phyloP scores from a whole-genome alignment of 1,284 basidiomycete species.

The Sparassis latifolia region DNA sequence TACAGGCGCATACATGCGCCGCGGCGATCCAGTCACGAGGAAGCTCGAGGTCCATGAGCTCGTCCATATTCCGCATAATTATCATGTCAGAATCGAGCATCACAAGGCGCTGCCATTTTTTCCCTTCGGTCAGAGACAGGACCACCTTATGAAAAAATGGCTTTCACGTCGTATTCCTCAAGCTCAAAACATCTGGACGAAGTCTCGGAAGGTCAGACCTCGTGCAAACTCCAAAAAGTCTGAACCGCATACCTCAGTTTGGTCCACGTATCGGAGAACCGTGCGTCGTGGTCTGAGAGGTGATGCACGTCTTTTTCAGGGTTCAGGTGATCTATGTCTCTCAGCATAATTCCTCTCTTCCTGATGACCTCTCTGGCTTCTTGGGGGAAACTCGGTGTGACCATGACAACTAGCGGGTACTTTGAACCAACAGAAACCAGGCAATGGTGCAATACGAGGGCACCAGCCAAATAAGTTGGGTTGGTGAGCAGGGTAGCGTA shows the following conservation, averaged over 20 bases:
- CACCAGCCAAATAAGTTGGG: slow-evolving; percentile 64
- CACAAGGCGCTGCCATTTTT: slow-evolving; percentile 57
- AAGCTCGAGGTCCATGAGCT: slow-evolving; percentile 72
- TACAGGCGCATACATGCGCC: slow-evolving; percentile 88
- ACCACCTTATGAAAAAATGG: neutral
- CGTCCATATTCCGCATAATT: slow-evolving; percentile 84
- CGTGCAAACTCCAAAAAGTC: neutral
- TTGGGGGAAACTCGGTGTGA: slow-evolving; percentile 55
- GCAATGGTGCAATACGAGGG: slow-evolving; percentile 67
- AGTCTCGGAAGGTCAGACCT: slow-evolving; percentile 2
- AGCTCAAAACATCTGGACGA: slow-evolving; percentile 66
- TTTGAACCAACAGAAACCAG: slow-evolving; percentile 57
- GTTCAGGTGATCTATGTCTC: slow-evolving; percentile 55
- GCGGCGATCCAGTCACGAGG: slow-evolving; percentile 76
- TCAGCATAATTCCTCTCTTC: slow-evolving; percentile 46
- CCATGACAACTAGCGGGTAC: slow-evolving; percentile 82
- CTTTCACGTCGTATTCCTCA: slow-evolving; percentile 60
- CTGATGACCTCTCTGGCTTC: slow-evolving; percentile 49
- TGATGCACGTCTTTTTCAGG: slow-evolving; percentile 47
- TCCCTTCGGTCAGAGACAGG: slow-evolving; percentile 4
- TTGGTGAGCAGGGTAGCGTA: slow-evolving; percentile 67
- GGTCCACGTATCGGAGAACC: slow-evolving; percentile 88
- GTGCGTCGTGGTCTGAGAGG: slow-evolving; percentile 46
- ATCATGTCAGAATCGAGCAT: slow-evolving; percentile 93
- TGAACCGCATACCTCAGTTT: slow-evolving; percentile 63